A percentile compares a stretch with the other conserved stretches of the same genome.
Evolutionary conservation across 352 stramenopile genomes (phyloP).

Genomic region (Phytopythium mirpurense): DNA sequence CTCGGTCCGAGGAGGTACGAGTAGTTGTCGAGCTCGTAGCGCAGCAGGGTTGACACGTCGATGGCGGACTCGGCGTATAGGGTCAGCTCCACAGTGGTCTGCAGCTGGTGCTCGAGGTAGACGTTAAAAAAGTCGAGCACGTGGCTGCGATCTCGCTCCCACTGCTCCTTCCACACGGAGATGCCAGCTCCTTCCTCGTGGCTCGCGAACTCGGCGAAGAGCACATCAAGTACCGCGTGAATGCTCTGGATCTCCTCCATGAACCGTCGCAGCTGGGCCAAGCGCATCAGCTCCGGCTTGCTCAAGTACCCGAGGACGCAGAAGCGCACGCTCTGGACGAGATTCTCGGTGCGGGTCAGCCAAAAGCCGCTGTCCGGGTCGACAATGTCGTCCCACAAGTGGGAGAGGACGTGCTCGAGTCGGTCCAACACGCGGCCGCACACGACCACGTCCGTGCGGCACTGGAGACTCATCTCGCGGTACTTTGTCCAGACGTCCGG

Average conservation of each 20-base stretch:
- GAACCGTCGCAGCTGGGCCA: conserved; percentile 20
- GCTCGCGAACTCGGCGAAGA: conserved; percentile 20
- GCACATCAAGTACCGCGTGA: conserved; percentile 18
- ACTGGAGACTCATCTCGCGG: conserved; percentile 16
- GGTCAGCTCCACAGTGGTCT: background rate
- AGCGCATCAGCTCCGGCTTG: conserved; percentile 16
- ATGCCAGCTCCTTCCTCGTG: conserved; percentile 1
- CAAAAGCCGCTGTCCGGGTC: conserved; percentile 16
- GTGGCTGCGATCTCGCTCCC: conserved; percentile 17
- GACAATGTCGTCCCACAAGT: conserved; percentile 20
- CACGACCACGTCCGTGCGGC: conserved; percentile 15
- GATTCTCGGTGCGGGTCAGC: conserved; percentile 25
- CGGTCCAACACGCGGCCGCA: conserved; percentile 19
- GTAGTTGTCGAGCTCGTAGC: conserved; percentile 23
- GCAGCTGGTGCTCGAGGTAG: conserved; percentile 11
- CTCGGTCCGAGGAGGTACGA: conserved; percentile 15
- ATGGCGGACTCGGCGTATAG: conserved; percentile 6
- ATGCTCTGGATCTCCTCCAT: conserved; percentile 22
- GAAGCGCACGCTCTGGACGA: conserved; percentile 23
- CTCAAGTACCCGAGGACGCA: conserved; percentile 17
- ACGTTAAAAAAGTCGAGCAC: conserved; percentile 14
- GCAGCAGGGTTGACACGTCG: conserved; percentile 19
- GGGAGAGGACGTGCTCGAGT: conserved; percentile 18
- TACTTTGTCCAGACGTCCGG: conserved; percentile 25
- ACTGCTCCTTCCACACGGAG: conserved; percentile 18